Percentiles rank a stretch among this genome's conserved stretches.
Evolutionary conservation across 2,329 filamentous ascomycete genomes (phyloP).

Genomic region (Cordyceps pruinosa): DNA sequence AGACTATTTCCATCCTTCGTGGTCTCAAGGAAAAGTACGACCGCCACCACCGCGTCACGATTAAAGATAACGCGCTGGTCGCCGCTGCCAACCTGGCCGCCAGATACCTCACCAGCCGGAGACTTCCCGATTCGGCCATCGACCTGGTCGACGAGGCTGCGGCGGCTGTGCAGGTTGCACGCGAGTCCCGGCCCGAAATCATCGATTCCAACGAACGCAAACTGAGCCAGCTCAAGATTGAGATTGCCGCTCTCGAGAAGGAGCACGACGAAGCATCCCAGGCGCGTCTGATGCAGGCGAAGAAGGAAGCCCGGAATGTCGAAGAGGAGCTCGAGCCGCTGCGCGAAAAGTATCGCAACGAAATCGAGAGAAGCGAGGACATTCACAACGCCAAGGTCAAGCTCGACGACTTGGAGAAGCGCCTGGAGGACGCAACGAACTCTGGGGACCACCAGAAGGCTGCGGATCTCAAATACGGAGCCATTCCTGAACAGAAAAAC

Average conservation of each 20-base stretch:
- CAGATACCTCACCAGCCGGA: constrained; percentile 82
- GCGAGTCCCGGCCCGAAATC: constrained; percentile 93
- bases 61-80: constrained; percentile 89
- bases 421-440: constrained; percentile 88
- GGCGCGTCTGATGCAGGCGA: constrained; percentile 71
- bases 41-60: constrained; percentile 95
- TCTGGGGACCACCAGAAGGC: constrained; percentile 77
- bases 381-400: constrained; percentile 95
- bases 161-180: constrained; percentile 88
- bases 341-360: constrained; percentile 89
- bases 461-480: constrained; percentile 93
- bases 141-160: constrained; percentile 95
- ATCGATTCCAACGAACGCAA: constrained; percentile 91
- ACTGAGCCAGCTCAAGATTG: constrained; percentile 86
- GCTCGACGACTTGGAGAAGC: constrained; percentile 83
- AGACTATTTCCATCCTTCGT: constrained; percentile 97
- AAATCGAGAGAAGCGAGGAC: constrained; percentile 83
- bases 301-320: constrained; percentile 87
- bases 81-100: constrained; percentile 85
- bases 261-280: constrained; percentile 94
- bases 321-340: constrained; percentile 88
- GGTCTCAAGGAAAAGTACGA: constrained; percentile 97
- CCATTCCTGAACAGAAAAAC: constrained; percentile 83
- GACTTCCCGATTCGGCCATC: constrained; percentile 92
- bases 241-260: constrained; percentile 89